Evolutionary conservation across 1,139 yeast species (phyloP).

Genomic region (Zygoascus sp.): DNA sequence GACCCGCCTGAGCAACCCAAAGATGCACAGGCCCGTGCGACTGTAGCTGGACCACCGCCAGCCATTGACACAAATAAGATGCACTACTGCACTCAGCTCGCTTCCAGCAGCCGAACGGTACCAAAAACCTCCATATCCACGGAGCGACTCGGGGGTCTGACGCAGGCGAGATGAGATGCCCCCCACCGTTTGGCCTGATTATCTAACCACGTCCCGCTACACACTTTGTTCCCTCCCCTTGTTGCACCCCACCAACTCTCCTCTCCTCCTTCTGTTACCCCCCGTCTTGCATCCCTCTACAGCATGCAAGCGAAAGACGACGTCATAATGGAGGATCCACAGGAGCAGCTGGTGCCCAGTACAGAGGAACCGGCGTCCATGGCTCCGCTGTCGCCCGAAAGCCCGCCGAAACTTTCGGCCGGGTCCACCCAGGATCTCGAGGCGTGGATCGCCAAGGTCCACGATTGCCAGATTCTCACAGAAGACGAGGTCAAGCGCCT

Average conservation of each 20-base stretch:
- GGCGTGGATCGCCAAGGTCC: slow-evolving; percentile 77
- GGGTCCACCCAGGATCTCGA: slow-evolving; percentile 60
- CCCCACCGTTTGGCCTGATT: background rate
- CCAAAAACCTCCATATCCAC: no score
- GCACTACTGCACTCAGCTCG: no score
- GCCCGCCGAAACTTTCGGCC: slow-evolving; percentile 8
- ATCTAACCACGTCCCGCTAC: background rate
- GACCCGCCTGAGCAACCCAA: no score
- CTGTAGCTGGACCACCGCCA: no score
- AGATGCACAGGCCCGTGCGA: no score
- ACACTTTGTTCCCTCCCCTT: background rate
- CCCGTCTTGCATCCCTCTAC: background rate
- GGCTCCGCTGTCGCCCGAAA: background rate
- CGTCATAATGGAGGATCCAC: slow-evolving; percentile 15
- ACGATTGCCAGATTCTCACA: slow-evolving; percentile 73
- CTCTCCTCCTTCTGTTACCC: background rate
- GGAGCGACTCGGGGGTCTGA: no score
- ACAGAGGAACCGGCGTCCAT: background rate
- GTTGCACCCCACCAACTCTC: background rate
- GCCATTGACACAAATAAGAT: no score
- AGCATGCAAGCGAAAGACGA: slow-evolving; percentile 10
- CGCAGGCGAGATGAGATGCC: background rate
- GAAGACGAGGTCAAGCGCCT: slow-evolving; percentile 75
- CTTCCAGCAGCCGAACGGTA: no score
- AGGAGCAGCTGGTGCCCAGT: slow-evolving; percentile 3